These are phyloP conservation scores for Bjerkandera adusta DNA, from an alignment of 1,284 basidiomycete species.

Conservation along the genomic window DNA sequence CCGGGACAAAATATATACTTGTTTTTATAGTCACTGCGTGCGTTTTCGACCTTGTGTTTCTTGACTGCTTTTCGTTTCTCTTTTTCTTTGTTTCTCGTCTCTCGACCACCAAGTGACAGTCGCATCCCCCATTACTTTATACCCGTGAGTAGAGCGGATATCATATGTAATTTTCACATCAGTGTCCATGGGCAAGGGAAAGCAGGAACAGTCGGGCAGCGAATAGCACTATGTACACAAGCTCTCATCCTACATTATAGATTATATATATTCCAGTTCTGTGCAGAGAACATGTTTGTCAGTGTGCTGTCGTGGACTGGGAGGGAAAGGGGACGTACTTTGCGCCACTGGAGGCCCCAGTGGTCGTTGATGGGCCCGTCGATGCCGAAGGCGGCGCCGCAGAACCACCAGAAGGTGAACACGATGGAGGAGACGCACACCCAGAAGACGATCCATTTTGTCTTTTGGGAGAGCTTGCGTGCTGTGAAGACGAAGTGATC, in stretches of 20 bases:
- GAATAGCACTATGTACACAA: conserved; percentile 12
- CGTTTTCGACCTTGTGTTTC: too few relatives aligned
- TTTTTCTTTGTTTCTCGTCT: neutral
- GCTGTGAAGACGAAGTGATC: conserved; percentile 91
- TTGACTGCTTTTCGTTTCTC: neutral
- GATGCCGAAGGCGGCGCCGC: conserved; percentile 85
- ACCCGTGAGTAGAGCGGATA: neutral
- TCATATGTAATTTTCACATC: conserved; percentile 19
- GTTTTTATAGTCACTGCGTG: too few relatives aligned
- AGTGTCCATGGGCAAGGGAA: conserved; percentile 11
- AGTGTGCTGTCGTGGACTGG: conserved; percentile 1
- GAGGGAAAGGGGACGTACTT: conserved; percentile 43
- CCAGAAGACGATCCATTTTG: conserved; percentile 76
- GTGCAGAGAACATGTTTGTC: conserved; percentile 2
- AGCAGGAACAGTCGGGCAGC: conserved; percentile 12
- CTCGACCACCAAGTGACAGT: too few relatives aligned
- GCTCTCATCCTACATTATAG: conserved; percentile 22
- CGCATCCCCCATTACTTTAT: neutral
- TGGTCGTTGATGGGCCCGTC: conserved; percentile 80
- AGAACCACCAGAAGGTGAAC: conserved; percentile 92
- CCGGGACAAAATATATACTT: too few relatives aligned
- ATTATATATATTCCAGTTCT: conserved; percentile 44
- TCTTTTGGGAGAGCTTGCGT: conserved; percentile 53
- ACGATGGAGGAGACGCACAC: conserved; percentile 62
- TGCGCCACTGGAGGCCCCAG: conserved; percentile 80